These are phyloP conservation scores for Alectoria sarmentosa DNA, from an alignment of 495 filamentous ascomycete species.

Conservation along the genomic window DNA sequence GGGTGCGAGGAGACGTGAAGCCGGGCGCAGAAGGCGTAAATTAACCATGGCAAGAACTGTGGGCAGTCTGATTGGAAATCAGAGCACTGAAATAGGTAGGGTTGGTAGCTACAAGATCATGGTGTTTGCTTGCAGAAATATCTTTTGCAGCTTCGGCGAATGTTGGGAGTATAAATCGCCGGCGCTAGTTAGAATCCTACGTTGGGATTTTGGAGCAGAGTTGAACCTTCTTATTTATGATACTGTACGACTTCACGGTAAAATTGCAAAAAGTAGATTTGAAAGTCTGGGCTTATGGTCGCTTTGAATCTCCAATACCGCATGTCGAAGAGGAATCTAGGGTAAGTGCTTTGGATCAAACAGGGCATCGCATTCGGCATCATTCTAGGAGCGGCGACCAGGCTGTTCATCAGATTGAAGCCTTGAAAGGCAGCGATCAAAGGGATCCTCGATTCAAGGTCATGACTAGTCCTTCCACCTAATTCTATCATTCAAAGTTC, in stretches of 20 bases:
- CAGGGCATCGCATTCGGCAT: too few species aligned
- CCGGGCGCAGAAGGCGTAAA: conserved; percentile 76
- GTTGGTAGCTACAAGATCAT: conserved; percentile 5
- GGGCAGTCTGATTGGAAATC: background rate
- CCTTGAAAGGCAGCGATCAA: background rate
- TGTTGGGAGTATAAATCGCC: background rate
- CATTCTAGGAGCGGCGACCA: too few species aligned
- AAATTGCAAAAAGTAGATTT: background rate
- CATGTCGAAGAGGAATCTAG: background rate
- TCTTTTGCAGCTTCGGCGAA: conserved; percentile 1
- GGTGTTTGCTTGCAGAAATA: background rate
- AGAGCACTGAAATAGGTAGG: background rate
- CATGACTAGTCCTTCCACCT: background rate
- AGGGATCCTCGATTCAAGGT: background rate
- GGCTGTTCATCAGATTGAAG: background rate
- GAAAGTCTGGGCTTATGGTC: background rate
- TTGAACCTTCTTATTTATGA: too few species aligned
- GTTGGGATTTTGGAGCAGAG: background rate
- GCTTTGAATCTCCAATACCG: background rate
- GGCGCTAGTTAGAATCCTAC: background rate
- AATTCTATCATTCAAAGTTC: background rate
- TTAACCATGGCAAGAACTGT: conserved; percentile 43
- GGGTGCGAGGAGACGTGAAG: conserved; percentile 59
- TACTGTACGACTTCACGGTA: background rate
- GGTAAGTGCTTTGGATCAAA: background rate